Conservation (phyloP, 805 yeast genomes). For the Maudiozyma turicensis region DNA sequence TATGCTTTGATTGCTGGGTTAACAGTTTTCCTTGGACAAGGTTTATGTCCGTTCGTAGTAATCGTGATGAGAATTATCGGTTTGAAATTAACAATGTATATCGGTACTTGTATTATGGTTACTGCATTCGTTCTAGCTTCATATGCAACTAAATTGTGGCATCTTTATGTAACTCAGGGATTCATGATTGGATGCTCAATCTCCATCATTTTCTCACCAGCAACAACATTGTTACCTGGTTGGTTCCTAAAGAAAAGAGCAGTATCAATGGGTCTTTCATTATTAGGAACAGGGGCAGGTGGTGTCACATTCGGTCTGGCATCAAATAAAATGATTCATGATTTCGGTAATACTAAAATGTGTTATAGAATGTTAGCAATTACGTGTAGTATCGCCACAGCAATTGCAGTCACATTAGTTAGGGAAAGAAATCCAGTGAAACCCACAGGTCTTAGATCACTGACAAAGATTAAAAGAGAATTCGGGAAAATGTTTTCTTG, state of each 20-base stretch:
- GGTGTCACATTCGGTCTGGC: slow-evolving; percentile 39
- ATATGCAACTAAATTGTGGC: slow-evolving; percentile 51
- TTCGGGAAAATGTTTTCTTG: slow-evolving; percentile 30
- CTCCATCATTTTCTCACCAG: slow-evolving; percentile 50
- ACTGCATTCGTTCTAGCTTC: slow-evolving; percentile 52
- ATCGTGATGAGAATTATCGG: slow-evolving; percentile 42
- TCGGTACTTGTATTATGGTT: slow-evolving; percentile 45
- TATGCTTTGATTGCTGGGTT: slow-evolving; percentile 64
- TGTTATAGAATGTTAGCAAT: slow-evolving; percentile 39
- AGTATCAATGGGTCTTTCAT: slow-evolving; percentile 40
- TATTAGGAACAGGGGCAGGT: slow-evolving; percentile 45
- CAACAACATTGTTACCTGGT: slow-evolving; percentile 51
- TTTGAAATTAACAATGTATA: slow-evolving; percentile 34
- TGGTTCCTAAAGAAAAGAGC: slow-evolving; percentile 62
- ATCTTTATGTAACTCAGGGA: slow-evolving; percentile 60
- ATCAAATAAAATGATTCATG: slow-evolving; percentile 33
- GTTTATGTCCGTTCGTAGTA: slow-evolving; percentile 48
- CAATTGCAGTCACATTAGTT: slow-evolving; percentile 34
- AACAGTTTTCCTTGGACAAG: slow-evolving; percentile 46
- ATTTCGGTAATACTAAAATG: slow-evolving; percentile 37
- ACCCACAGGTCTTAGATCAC: slow-evolving; percentile 21
- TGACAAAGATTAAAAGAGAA: slow-evolving; percentile 8
- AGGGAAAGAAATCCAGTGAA: slow-evolving; percentile 35
- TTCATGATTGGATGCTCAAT: slow-evolving; percentile 44
- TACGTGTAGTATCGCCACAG: slow-evolving; percentile 30